Percentiles rank a stretch among this genome's conserved stretches.
phyloP scores from a whole-genome alignment of 106 monocot species.

The Narthecium ossifragum region DNA sequence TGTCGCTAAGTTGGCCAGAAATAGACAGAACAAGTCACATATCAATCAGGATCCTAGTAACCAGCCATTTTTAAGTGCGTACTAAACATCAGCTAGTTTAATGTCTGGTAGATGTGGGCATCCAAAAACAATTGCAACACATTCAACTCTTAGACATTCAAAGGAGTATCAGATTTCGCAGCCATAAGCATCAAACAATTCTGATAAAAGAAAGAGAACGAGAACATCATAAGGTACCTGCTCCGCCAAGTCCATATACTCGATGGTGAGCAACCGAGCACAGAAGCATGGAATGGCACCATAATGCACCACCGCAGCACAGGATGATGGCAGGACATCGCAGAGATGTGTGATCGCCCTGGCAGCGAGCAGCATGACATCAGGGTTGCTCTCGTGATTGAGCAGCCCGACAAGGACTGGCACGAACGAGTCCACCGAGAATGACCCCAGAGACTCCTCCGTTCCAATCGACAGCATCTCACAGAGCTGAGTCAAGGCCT shows the following conservation, averaged over 20 bases:
- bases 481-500: constrained; percentile 90
- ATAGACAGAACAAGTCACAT: no score
- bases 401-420: constrained; percentile 87
- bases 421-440: constrained; percentile 93
- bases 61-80: no score
- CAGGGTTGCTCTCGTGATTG: constrained; percentile 83
- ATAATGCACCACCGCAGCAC: constrained; percentile 91
- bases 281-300: constrained; percentile 86
- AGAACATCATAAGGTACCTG: constrained; percentile 37
- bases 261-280: constrained; percentile 84
- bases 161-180: not conserved
- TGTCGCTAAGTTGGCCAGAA: no score
- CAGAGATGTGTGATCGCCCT: constrained; percentile 86
- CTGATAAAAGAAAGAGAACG: not conserved
- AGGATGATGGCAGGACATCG: constrained; percentile 86
- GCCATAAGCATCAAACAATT: not conserved
- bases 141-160: no score
- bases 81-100: no score
- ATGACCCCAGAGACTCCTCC: constrained; percentile 78
- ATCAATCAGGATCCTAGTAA: no score
- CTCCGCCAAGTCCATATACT: constrained; percentile 98
- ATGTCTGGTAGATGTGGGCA: no score
- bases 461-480: constrained; percentile 96
- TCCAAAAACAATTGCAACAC: no score
- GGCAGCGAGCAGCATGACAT: constrained; percentile 94